Conservation (phyloP, 495 filamentous ascomycete species). For the Penicillium fimorum region DNA sequence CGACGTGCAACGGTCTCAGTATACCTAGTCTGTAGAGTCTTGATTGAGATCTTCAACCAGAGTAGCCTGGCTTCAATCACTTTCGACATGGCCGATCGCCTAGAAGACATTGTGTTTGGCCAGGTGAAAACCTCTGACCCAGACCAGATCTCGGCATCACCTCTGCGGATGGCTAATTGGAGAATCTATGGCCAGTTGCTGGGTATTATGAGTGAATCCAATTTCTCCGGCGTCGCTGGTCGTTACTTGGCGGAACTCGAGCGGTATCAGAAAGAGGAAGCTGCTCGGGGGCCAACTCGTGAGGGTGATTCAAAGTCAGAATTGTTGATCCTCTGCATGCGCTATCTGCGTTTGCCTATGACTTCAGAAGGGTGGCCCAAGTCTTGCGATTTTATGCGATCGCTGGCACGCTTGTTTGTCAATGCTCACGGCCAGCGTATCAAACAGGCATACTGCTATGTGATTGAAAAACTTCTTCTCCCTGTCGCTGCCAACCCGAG, state of each 20-base stretch:
- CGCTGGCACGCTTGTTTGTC: slow-evolving; percentile 75
- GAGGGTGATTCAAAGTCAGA: slow-evolving; percentile 79
- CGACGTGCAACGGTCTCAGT: slow-evolving; percentile 88
- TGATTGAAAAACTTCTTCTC: slow-evolving; percentile 83
- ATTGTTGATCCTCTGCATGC: slow-evolving; percentile 85
- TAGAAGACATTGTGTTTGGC: slow-evolving; percentile 92
- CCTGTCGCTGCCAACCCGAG: slow-evolving; percentile 77
- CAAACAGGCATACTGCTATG: slow-evolving; percentile 91
- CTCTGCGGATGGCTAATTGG: slow-evolving; percentile 90
- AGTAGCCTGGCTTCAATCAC: slow-evolving; percentile 80
- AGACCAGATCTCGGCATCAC: slow-evolving; percentile 72
- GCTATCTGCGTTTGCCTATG: slow-evolving; percentile 70
- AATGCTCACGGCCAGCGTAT: slow-evolving; percentile 81
- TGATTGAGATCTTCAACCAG: slow-evolving; percentile 91
- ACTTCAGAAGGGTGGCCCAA: slow-evolving; percentile 75
- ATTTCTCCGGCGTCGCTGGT: slow-evolving; percentile 78
- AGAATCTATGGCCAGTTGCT: slow-evolving; percentile 86
- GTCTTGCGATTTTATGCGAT: slow-evolving; percentile 83
- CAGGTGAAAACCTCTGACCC: slow-evolving; percentile 86
- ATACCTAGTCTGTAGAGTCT: slow-evolving; percentile 88
- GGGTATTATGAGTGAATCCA: slow-evolving; percentile 90
- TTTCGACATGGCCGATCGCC: slow-evolving; percentile 79
- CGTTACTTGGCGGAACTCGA: slow-evolving; percentile 81
- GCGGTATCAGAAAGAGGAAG: slow-evolving; percentile 67
- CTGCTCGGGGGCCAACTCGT: slow-evolving; percentile 59